A percentile compares a stretch with the other conserved stretches of the same genome.
These are phyloP conservation scores for Citrullus amarus DNA, from an alignment of 306 rosid species.

Conservation along the genomic window DNA sequence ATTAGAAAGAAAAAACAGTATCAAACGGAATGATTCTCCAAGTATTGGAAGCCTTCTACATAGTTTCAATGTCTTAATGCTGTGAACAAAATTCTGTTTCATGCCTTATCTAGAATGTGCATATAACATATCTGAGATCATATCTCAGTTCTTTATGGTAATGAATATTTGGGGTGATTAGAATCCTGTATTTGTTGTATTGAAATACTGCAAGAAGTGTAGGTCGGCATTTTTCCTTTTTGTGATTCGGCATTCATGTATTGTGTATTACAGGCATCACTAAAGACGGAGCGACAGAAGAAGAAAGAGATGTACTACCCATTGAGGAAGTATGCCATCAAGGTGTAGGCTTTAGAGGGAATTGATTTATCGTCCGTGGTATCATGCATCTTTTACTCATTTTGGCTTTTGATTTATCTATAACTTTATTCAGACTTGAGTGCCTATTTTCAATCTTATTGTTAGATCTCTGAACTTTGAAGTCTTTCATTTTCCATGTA, in stretches of 20 bases:
- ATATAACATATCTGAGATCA: neutral
- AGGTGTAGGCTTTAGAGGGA: constrained; percentile 37
- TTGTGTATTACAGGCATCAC: constrained; percentile 35
- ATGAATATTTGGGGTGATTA: neutral
- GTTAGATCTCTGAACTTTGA: neutral
- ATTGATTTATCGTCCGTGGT: constrained; percentile 5
- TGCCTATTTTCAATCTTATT: neutral
- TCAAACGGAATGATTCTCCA: neutral
- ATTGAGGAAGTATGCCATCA: constrained; percentile 75
- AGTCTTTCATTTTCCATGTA: neutral
- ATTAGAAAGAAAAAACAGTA: neutral
- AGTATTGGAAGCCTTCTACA: neutral
- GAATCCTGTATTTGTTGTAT: neutral
- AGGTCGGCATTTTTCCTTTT: neutral
- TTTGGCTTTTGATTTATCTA: constrained; percentile 13
- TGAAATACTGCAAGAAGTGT: neutral
- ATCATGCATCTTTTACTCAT: constrained; percentile 7
- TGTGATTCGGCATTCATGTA: neutral
- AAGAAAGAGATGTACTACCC: constrained; percentile 74
- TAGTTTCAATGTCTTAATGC: neutral
- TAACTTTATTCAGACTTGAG: constrained; percentile 9
- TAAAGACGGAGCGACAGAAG: constrained; percentile 77
- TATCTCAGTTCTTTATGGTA: neutral
- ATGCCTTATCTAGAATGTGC: neutral
- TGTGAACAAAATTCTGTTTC: neutral